Evolutionary conservation across 2,329 filamentous ascomycete genomes (phyloP), one percentile per base, ranked within the genome.

Genomic region (Colletotrichum scovillei): DNA sequence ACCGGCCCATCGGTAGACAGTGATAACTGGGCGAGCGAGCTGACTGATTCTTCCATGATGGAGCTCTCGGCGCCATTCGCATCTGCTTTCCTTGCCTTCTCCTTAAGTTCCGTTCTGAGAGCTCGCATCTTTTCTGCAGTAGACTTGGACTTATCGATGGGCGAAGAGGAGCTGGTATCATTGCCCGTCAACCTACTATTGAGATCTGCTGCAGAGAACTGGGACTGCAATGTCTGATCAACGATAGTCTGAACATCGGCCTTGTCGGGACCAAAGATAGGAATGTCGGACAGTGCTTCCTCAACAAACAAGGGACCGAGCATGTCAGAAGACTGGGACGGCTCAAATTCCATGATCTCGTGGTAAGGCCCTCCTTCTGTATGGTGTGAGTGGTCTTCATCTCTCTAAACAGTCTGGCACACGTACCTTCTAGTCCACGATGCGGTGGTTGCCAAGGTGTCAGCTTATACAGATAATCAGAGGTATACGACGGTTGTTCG

Each of bases 391-490:
- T n/a, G 49, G 24, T 8, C 3, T 5, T 11, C 28, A n/a, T 26
- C 22, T 14, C 24, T 6, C 16, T 38, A 30, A 52, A n/a, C 7
- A n/a, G 6, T 11, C 16, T n/a, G 22, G 16, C n/a, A 71, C 8
- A 49, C 78, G 73, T 81, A 88, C 88, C 88, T 80, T 88, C 85
- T 9, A 90, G 78, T 0, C 89, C 89, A 26, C 89, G 86, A 77
- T 91, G 86, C 2, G 90, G 90, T 5, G 88, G 79, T 75, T 88
- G 84, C 91, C 91, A 92, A 0, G 90, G 89, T 16, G 91, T 84
- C 74, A 92, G 81, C 75, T 91, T 89, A 74, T 88, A 91, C 12
- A 91, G 82, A 68, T 92, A 89, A 60, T 88, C 86, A 2, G 88
- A 85, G 2, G 89, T 89, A 70, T 86, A 85, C 1, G 89, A 88